Evolutionary conservation across 2,329 filamentous ascomycete species (phyloP), one percentile per base, ranked within the genome.

Genomic region (Rhinocladiella mackenziei): DNA sequence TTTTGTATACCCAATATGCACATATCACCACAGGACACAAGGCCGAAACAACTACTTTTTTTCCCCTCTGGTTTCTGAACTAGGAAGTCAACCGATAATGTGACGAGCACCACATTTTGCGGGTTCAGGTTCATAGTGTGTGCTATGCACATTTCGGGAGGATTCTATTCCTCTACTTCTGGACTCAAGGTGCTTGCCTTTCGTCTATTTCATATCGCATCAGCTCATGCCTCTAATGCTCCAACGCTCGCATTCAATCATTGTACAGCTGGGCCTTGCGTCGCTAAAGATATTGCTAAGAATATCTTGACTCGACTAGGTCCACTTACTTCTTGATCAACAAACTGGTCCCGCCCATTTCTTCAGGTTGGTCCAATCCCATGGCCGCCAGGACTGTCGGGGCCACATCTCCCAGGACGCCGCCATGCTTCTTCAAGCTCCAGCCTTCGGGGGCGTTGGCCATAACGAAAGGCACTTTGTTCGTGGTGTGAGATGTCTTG

Each of bases 381-480:
- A 98, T 96, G 61, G 82, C 81, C 4, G 81, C 85, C 31, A 98
- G 77, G 48, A 98, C 67, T 11, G 92, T 98, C n/a, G 92, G 92
- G 5, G 92, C 92, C 23, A 98, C 92, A 62, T 98, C 92, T 48
- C 92, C 92, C 15, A 98, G 76, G n/a, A 98, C 92, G 61, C 89
- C 91, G 50, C 83, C 81, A 45, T 80, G 75, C 72, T 89, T 84
- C 75, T 87, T 83, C 60, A 98, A 73, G 59, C 80, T 87, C 83
- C 85, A 96, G 58, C 86, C 86, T 62, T 85, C 78, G 29, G 92
- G 92, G 6, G 89, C 89, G 65, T 97, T 98, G 65, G 89, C 88
- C 89, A 98, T 95, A 69, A 97, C 80, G 65, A 98, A 91, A 7
- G 92, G 92, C 40, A 98, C 92, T 68, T 92, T 92, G 78, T 98